Percentiles rank a stretch among this genome's conserved stretches.
These are phyloP conservation scores for Terfezia boudieri DNA, from an alignment of 495 filamentous ascomycete species.

Conservation along the genomic window DNA sequence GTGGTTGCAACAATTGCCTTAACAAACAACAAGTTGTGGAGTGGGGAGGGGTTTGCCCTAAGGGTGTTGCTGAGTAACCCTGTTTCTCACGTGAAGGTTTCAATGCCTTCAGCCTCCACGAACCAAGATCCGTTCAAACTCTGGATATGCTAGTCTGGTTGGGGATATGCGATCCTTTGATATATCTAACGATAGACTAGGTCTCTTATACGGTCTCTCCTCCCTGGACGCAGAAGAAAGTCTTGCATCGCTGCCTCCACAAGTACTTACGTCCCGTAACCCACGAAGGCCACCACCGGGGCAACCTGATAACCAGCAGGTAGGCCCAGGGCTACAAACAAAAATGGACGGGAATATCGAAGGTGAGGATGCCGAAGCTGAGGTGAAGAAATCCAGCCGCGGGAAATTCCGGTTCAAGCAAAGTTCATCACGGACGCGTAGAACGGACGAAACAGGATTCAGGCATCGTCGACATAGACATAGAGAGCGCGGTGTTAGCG, in stretches of 20 bases:
- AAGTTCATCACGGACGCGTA: neutral
- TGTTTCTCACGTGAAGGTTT: too few species aligned
- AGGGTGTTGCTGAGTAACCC: too few species aligned
- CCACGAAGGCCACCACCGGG: neutral
- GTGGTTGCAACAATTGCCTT: too few species aligned
- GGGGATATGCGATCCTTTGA: slow-evolving; percentile 14
- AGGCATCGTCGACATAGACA: neutral
- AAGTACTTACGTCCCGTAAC: neutral
- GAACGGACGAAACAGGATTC: slow-evolving; percentile 1
- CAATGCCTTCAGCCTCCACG: too few species aligned
- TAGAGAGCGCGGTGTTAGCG: neutral
- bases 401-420: slow-evolving; percentile 16
- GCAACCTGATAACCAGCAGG: neutral
- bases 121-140: too few species aligned
- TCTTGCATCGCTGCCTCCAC: slow-evolving; percentile 3
- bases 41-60: too few species aligned
- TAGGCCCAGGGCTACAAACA: too few species aligned
- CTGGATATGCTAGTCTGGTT: too few species aligned
- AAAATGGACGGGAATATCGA: too few species aligned
- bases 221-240: slow-evolving; percentile 2
- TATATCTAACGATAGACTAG: slow-evolving; percentile 12
- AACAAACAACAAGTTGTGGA: too few species aligned
- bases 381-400: neutral
- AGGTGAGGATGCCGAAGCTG: neutral
- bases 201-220: slow-evolving; percentile 10